These are phyloP conservation scores for Sporothrix brasiliensis DNA, from an alignment of 2,329 filamentous ascomycete genomes.

Conservation along the genomic window DNA sequence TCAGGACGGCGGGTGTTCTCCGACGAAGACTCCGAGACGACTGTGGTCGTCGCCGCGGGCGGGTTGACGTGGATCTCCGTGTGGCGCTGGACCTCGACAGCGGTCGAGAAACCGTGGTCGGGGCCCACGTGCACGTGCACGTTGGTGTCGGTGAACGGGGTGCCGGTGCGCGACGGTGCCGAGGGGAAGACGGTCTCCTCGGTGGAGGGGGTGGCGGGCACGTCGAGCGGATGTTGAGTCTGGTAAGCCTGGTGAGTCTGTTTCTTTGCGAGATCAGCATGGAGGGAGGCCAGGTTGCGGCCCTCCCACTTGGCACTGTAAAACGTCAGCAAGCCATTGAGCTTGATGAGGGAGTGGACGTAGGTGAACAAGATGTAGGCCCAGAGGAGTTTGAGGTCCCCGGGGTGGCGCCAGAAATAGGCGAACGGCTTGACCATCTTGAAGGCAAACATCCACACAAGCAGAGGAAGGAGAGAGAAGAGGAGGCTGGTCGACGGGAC, in stretches of 20 bases:
- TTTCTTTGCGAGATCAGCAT: slow-evolving; percentile 25
- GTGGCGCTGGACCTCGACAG: background rate
- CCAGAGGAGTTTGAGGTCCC: slow-evolving; percentile 55
- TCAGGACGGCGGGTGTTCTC: too few relatives aligned
- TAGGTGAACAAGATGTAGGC: slow-evolving; percentile 59
- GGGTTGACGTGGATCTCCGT: too few relatives aligned
- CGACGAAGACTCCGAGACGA: too few relatives aligned
- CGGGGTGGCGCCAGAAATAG: slow-evolving; percentile 55
- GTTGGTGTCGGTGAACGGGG: too few relatives aligned
- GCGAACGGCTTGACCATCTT: slow-evolving; percentile 62
- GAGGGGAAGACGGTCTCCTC: too few relatives aligned
- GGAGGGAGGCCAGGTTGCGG: slow-evolving; percentile 42
- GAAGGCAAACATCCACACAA: slow-evolving; percentile 54
- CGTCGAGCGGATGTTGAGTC: background rate
- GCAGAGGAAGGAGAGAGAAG: slow-evolving; percentile 33
- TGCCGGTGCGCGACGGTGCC: too few relatives aligned
- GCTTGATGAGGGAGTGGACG: slow-evolving; percentile 59
- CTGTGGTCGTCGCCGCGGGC: too few relatives aligned
- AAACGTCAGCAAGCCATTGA: slow-evolving; percentile 59
- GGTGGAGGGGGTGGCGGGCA: background rate
- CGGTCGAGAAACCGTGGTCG: background rate
- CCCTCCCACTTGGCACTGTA: slow-evolving; percentile 51
- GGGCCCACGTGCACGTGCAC: background rate
- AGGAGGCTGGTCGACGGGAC: background rate
- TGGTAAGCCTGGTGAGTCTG: background rate